Conservation (phyloP, 2,329 filamentous ascomycete genomes). For the Fusarium nanum region DNA sequence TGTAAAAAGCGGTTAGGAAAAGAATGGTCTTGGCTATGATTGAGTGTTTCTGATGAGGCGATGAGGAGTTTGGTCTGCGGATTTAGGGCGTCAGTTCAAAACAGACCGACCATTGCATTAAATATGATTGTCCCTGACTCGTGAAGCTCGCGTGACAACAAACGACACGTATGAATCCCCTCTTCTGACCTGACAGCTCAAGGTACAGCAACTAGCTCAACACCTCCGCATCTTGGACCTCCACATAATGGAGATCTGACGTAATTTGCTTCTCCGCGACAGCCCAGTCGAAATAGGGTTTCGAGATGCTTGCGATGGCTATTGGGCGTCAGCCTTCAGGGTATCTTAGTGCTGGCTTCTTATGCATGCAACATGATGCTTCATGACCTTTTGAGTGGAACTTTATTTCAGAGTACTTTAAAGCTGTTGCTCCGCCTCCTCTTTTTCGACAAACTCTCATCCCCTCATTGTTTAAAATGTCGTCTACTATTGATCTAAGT, state of each 20-base stretch:
- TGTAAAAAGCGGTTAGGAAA: conserved; percentile 28
- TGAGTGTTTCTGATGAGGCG: conserved; percentile 37
- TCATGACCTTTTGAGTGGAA: conserved; percentile 34
- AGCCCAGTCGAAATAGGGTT: conserved; percentile 28
- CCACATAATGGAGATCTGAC: conserved; percentile 39
- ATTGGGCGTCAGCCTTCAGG: conserved; percentile 26
- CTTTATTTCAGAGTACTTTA: conserved; percentile 34
- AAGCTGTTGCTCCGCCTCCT: conserved; percentile 1
- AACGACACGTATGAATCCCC: conserved; percentile 26
- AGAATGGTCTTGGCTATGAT: conserved; percentile 35
- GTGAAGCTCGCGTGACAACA: conserved; percentile 15
- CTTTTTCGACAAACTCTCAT: conserved; percentile 14
- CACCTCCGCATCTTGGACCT: conserved; percentile 31
- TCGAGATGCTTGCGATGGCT: conserved; percentile 9
- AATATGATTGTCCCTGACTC: not conserved
- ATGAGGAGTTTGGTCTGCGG: conserved; percentile 41
- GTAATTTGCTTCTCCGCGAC: conserved; percentile 28
- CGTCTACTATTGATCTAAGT: conserved; percentile 38
- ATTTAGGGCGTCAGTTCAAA: conserved; percentile 32
- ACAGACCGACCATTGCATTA: conserved; percentile 30
- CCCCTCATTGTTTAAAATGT: conserved; percentile 32
- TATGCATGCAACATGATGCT: conserved; percentile 39
- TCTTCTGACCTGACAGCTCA: conserved; percentile 23
- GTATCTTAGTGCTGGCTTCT: conserved; percentile 16
- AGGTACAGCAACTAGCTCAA: conserved; percentile 14